Percentiles rank a stretch among this genome's conserved stretches.
Evolutionary conservation across 2,329 filamentous ascomycete genomes (phyloP).

Genomic region (Fusarium sarcochroum): DNA sequence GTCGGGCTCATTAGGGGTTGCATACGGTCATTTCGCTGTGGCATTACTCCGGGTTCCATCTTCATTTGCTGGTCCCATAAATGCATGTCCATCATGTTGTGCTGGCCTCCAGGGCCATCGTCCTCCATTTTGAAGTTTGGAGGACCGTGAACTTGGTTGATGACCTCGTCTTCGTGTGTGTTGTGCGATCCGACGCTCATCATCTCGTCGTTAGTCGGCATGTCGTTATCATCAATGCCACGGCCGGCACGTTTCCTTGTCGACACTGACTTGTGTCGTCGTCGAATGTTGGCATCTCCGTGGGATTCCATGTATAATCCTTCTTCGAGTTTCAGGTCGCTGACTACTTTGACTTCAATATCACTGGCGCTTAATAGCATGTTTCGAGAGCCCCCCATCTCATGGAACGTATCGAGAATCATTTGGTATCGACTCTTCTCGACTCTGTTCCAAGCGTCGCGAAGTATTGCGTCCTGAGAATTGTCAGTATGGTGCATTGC

Average conservation of each 20-base stretch:
- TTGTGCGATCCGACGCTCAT: constrained; percentile 54
- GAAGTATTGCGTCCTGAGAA: constrained; percentile 57
- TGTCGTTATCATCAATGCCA: constrained; percentile 38
- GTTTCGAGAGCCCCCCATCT: constrained; percentile 64
- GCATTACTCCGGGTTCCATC: constrained; percentile 46
- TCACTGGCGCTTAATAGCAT: constrained; percentile 65
- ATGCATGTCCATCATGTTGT: constrained; percentile 49
- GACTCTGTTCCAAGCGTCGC: constrained; percentile 57
- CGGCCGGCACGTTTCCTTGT: constrained; percentile 48
- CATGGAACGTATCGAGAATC: constrained; percentile 61
- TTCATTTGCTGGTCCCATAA: constrained; percentile 52
- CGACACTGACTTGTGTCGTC: constrained; percentile 59
- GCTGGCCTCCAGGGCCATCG: constrained; percentile 36
- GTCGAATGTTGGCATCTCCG: constrained; percentile 54
- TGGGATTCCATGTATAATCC: constrained; percentile 58
- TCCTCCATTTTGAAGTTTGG: constrained; percentile 48
- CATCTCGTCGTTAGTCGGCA: constrained; percentile 59
- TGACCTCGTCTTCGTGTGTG: constrained; percentile 54
- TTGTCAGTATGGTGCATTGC: constrained; percentile 17
- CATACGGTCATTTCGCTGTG: constrained; percentile 41
- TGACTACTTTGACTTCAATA: constrained; percentile 65
- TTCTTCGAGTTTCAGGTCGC: constrained; percentile 58
- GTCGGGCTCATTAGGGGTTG: constrained; percentile 41
- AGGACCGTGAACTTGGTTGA: constrained; percentile 51
- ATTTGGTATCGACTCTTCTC: constrained; percentile 61